These are phyloP conservation scores for Neurospora africana DNA, from an alignment of 495 filamentous ascomycete genomes.

Conservation along the genomic window DNA sequence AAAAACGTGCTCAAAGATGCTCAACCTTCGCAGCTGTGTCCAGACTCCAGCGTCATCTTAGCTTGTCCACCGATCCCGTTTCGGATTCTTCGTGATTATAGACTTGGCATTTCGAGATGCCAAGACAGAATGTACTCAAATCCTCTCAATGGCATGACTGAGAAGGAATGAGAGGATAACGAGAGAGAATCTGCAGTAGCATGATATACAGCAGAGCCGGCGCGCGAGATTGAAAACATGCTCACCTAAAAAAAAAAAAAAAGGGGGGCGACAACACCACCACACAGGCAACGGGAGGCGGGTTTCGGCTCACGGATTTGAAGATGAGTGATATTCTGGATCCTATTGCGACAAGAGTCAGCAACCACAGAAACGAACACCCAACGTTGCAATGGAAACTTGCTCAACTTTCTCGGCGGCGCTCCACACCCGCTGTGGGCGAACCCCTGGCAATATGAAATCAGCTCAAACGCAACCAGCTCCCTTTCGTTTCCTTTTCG, in stretches of 20 bases:
- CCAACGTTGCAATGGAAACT: neutral
- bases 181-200: neutral
- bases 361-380: neutral
- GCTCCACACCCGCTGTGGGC: neutral
- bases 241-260: neutral
- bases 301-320: neutral
- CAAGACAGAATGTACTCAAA: neutral
- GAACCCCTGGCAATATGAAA: neutral
- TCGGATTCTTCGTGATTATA: neutral
- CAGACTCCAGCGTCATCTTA: neutral
- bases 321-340: neutral
- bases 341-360: neutral
- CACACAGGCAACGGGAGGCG: neutral
- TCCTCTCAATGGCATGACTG: neutral
- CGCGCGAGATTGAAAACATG: neutral
- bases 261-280: neutral
- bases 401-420: neutral
- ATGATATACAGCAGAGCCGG: neutral
- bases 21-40: neutral
- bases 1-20: conserved; percentile 21
- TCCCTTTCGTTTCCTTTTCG: neutral
- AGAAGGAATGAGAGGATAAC: neutral
- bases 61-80: neutral
- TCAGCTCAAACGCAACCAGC: neutral
- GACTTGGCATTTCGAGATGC: neutral